A percentile compares a stretch with the other conserved stretches of the same genome.
phyloP scores from a whole-genome alignment of 1,284 basidiomycete genomes.

The Pyrrhoderma lamaoense region DNA sequence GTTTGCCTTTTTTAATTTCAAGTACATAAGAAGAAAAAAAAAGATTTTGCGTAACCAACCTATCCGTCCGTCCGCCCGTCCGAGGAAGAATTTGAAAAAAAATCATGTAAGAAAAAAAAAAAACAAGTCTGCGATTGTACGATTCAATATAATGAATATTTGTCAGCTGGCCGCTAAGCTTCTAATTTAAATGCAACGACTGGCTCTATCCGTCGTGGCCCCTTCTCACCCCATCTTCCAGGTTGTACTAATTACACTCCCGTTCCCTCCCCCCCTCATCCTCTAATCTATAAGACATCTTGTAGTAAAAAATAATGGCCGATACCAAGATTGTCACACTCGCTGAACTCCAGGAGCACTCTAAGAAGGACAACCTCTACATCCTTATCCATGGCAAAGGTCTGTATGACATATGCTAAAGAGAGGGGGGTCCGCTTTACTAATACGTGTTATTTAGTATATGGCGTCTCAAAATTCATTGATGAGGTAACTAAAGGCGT shows the following conservation, averaged over 20 bases:
- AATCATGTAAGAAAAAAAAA: no score
- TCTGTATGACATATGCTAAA: slow-evolving; percentile 37
- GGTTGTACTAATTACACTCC: not conserved
- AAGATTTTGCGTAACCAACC: no score
- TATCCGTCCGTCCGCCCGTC: no score
- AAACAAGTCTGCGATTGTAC: no score
- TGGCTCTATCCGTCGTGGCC: slow-evolving; percentile 9
- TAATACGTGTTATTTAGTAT: slow-evolving; percentile 53
- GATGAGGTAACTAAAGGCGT: slow-evolving; percentile 73
- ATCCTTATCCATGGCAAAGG: slow-evolving; percentile 81
- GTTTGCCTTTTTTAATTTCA: not conserved
- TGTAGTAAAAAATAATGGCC: slow-evolving; percentile 27
- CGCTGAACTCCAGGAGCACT: slow-evolving; percentile 72
- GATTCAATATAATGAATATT: not conserved
- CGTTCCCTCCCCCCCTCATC: slow-evolving; percentile 18
- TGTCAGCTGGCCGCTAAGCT: not conserved
- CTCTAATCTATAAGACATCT: not conserved
- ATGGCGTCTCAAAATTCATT: slow-evolving; percentile 90
- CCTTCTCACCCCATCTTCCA: slow-evolving; percentile 8
- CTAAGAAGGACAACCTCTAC: slow-evolving; percentile 67
- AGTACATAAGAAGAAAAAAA: no score
- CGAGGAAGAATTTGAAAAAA: no score
- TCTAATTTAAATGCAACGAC: slow-evolving; percentile 14
- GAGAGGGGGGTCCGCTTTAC: slow-evolving; percentile 23
- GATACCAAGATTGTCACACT: slow-evolving; percentile 54